Percentiles rank a stretch among this genome's conserved stretches.
Evolutionary conservation across 257 asterid species (phyloP).

Genomic region (Nicotiana benthamiana): DNA sequence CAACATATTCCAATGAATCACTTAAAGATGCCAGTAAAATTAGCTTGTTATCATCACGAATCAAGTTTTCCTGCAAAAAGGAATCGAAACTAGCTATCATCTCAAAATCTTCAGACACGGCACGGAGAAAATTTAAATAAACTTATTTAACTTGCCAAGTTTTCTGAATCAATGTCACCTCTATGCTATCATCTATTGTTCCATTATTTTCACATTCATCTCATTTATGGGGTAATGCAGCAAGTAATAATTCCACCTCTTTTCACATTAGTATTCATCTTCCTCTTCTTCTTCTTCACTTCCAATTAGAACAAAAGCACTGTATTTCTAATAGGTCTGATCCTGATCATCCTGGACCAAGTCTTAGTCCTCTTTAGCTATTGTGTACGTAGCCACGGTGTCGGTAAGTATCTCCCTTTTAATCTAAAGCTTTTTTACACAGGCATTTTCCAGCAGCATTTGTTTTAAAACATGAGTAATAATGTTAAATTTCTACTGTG

Average conservation of each 20-base stretch:
- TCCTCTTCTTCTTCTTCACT: not conserved
- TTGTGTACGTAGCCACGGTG: not conserved
- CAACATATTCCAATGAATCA: constrained; percentile 94
- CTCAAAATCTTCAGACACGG: not conserved
- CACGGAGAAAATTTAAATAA: not conserved
- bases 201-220: constrained; percentile 5
- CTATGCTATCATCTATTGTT: not conserved
- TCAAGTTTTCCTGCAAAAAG: constrained; percentile 77
- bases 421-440: not conserved
- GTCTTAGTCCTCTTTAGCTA: not conserved
- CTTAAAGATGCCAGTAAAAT: constrained; percentile 89
- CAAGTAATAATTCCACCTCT: not conserved
- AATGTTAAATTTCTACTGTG: not conserved
- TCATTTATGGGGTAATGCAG: not conserved
- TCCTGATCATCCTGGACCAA: not conserved
- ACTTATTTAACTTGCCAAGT: not conserved
- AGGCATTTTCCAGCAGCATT: not conserved
- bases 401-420: not conserved
- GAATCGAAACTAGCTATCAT: not conserved
- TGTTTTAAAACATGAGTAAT: not conserved
- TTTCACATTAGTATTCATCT: constrained; percentile 1
- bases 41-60: constrained; percentile 90
- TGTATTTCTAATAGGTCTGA: not conserved
- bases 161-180: not conserved
- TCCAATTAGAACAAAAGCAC: not conserved